Evolutionary conservation across 345 rosid species (phyloP), one percentile per base, ranked within the genome.

Genomic region (Viola odorata): DNA sequence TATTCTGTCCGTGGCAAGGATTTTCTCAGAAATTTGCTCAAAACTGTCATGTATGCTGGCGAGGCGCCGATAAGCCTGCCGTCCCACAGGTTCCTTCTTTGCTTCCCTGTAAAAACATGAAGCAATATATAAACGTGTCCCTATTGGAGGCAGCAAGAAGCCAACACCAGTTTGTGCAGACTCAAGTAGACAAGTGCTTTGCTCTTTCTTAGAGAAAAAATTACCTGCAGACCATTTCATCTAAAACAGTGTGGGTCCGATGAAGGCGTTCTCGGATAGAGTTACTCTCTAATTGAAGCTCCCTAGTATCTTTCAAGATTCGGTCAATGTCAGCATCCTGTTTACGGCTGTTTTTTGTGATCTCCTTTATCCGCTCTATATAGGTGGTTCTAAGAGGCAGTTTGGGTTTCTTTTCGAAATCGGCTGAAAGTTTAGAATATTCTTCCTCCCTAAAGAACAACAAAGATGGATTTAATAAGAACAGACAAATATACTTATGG

Each of bases 271-370:
- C 98, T 77, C 66, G 92, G 57, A 89, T 85, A 63, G 84, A 78
- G 68, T 91, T 91, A 67, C 96, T 91, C 68, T 91, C 89, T 66
- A 85, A 57, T 71, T 91, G 96, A 62, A 91, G 83, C 74, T 75
- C 88, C 79, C 95, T 83, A 13, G 89, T 91, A 63, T 87, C 96
- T 70, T 71, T 77, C 69, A 85, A 71, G 57, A 91, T 91, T 56
- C 74, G 77, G 65, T 84, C 89, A 41, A 89, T 74, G 64, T 91
- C 98, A 58, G 78, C 77, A 59, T 89, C 95, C 69, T 82, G 84
- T 78, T 91, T 89, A 50, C 88, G 73, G 64, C 95, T 84, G 72
- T 87, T 91, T 70, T 85, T 89, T 0, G 96, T 82, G 32, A 91
- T 91, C 79, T 91, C 95, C 66, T 82, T 84, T 59, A 89, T 80